Evolutionary conservation across 2,329 filamentous ascomycete genomes (phyloP), one percentile per base, ranked within the genome.

Genomic region (Lecanicillium sp.): DNA sequence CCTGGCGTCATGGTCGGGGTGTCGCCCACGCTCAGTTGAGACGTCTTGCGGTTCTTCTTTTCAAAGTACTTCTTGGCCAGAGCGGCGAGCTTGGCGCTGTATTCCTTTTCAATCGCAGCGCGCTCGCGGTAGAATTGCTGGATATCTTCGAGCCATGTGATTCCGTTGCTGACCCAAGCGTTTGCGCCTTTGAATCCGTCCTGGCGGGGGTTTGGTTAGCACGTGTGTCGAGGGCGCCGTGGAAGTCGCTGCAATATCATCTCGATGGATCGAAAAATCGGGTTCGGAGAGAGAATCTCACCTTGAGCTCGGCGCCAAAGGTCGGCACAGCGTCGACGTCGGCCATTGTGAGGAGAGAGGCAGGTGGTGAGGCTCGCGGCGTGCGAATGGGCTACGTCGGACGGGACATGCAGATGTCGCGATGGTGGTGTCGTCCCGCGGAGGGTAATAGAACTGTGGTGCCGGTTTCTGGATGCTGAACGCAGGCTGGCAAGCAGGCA

Each of bases 61-160:
- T 98, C 94, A 62, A 89, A 93, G 72, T 96, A 97, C 66, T 93
- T 96, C 73, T 93, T 95, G 48, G 91, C 93, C 43, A 98, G 74
- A 2, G 82, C 83, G 57, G 81, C 86, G 55, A 98, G 81, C 68
- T 91, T 97, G 54, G 85, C 78, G 59, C 88, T 86, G 67, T 98
- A 97, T 66, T 98, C 94, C 70, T 95, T 96, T 71, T 98, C 93
- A 65, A 98, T 95, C 29, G 74, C 82, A 62, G 89, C 88, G 50
- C 94, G 82, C 68, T 98, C 93, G 55, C 93, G 87, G 74, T 97
- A 98, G 73, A 97, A 98, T 62, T 88, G 84, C 67, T 98, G 89
- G 54, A 98, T 87, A 60, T 98, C 93, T 60, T 96, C 91, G 51
- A 98, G 83, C 91, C 91, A 98, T 56, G 80, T 75, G 65, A 98